Evolutionary conservation across 1,139 yeast genomes (phyloP).

Genomic region (Yamadazyma aaseri): DNA sequence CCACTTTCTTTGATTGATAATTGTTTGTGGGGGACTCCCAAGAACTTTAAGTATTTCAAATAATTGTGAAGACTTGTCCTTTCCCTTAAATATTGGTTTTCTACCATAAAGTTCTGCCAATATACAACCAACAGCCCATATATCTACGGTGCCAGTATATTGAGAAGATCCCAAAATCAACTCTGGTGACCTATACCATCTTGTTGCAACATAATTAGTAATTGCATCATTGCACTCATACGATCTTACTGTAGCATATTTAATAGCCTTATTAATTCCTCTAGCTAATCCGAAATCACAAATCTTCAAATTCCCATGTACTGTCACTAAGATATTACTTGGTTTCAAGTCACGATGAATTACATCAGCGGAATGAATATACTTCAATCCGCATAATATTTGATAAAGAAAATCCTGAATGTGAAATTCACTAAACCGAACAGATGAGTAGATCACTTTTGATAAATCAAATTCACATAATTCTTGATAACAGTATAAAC

Average conservation of each 20-base stretch:
- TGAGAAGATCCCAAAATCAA: constrained; percentile 61
- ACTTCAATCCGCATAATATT: constrained; percentile 73
- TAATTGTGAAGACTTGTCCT: constrained; percentile 62
- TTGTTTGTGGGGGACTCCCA: constrained; percentile 56
- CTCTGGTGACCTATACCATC: constrained; percentile 97
- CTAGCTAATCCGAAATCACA: constrained; percentile 91
- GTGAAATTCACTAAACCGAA: constrained; percentile 81
- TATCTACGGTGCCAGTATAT: constrained; percentile 60
- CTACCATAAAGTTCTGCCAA: constrained; percentile 72
- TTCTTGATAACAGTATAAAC: constrained; percentile 80
- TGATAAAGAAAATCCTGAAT: constrained; percentile 76
- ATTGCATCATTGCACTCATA: constrained; percentile 39
- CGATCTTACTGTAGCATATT: background rate
- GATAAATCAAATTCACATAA: constrained; percentile 79
- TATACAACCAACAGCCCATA: constrained; percentile 86
- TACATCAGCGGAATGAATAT: constrained; percentile 82
- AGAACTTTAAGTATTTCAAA: constrained; percentile 60
- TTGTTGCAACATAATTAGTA: constrained; percentile 88
- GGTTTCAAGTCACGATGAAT: constrained; percentile 87
- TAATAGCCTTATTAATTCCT: constrained; percentile 44
- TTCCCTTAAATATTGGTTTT: constrained; percentile 69
- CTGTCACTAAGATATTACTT: constrained; percentile 74
- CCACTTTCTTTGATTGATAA: constrained; percentile 33
- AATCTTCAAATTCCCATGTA: constrained; percentile 69
- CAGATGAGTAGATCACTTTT: constrained; percentile 70